Evolutionary conservation across 2,329 filamentous ascomycete species (phyloP).

Genomic region (Capronia coronata): DNA sequence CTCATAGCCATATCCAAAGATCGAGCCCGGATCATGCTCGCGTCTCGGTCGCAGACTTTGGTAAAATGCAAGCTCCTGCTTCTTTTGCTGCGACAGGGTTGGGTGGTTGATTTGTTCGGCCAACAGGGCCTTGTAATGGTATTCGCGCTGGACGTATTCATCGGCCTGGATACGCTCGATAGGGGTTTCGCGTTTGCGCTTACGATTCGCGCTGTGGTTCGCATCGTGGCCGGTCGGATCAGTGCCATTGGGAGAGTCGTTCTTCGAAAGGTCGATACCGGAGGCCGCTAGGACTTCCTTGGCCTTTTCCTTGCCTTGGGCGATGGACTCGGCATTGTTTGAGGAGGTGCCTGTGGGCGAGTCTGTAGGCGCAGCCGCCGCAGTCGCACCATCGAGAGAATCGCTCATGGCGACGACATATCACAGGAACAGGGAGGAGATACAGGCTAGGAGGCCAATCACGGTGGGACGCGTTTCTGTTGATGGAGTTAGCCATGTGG

Average conservation of each 20-base stretch:
- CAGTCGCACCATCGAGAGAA: constrained; percentile 20
- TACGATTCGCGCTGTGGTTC: constrained; percentile 30
- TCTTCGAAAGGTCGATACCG: constrained; percentile 32
- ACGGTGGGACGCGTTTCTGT: constrained; percentile 18
- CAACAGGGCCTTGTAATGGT: constrained; percentile 51
- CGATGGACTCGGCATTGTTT: constrained; percentile 40
- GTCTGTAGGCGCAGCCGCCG: constrained; percentile 18
- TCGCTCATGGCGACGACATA: constrained; percentile 24
- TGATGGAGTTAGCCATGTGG: constrained; percentile 17
- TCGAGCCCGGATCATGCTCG: constrained; percentile 50
- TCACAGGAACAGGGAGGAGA: constrained; percentile 5
- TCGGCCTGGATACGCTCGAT: constrained; percentile 50
- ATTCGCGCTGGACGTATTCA: constrained; percentile 60
- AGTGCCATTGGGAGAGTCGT: constrained; percentile 31
- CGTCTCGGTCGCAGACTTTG: constrained; percentile 55
- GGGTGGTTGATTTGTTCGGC: constrained; percentile 49
- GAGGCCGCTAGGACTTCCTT: constrained; percentile 53
- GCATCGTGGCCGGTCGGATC: constrained; percentile 27
- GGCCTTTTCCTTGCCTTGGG: constrained; percentile 55
- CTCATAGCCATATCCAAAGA: constrained; percentile 69
- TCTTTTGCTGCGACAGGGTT: constrained; percentile 56
- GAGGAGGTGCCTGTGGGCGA: constrained; percentile 9
- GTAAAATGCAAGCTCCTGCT: constrained; percentile 65
- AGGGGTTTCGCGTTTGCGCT: constrained; percentile 44
- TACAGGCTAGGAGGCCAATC: constrained; percentile 1